Evolutionary conservation across 495 filamentous ascomycete species (phyloP).

Genomic region (Trichoderma parareesei): DNA sequence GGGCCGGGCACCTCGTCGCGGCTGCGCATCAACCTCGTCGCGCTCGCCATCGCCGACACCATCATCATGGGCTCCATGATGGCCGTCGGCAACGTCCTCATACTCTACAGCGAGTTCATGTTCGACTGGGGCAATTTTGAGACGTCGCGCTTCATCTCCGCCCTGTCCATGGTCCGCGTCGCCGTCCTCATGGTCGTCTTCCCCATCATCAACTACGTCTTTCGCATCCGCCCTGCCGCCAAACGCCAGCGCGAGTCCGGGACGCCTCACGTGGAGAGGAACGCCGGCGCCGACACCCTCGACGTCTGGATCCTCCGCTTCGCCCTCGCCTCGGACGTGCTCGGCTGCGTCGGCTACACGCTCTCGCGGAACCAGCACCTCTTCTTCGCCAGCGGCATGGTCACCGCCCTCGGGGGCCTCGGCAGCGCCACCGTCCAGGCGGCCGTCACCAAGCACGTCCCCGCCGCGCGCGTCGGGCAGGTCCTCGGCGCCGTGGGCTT

Average conservation of each 20-base stretch:
- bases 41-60: constrained; percentile 72
- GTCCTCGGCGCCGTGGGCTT: constrained; percentile 81
- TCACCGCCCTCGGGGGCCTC: constrained; percentile 73
- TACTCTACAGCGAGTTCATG: constrained; percentile 69
- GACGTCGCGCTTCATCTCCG: constrained; percentile 66
- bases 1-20: constrained; percentile 50
- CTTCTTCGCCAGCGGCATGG: constrained; percentile 57
- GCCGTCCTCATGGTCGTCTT: constrained; percentile 64
- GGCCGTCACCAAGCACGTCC: constrained; percentile 83
- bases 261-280: constrained; percentile 30
- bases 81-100: constrained; percentile 65
- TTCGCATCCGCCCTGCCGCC: constrained; percentile 45
- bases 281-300: constrained; percentile 64
- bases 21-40: constrained; percentile 68
- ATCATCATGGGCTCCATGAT: constrained; percentile 73
- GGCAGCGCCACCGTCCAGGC: constrained; percentile 76
- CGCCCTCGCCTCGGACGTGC: constrained; percentile 67
- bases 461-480: constrained; percentile 69
- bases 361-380: constrained; percentile 46
- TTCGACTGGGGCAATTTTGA: constrained; percentile 79
- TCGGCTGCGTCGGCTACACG: constrained; percentile 69
- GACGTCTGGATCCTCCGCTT: constrained; percentile 71
- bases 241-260: constrained; percentile 25
- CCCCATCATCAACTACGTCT: constrained; percentile 59
- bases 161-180: constrained; percentile 68